Evolutionary conservation across 257 asterid species (phyloP), one percentile per base, ranked within the genome.

Genomic region (Fraxinus pennsylvanica): DNA sequence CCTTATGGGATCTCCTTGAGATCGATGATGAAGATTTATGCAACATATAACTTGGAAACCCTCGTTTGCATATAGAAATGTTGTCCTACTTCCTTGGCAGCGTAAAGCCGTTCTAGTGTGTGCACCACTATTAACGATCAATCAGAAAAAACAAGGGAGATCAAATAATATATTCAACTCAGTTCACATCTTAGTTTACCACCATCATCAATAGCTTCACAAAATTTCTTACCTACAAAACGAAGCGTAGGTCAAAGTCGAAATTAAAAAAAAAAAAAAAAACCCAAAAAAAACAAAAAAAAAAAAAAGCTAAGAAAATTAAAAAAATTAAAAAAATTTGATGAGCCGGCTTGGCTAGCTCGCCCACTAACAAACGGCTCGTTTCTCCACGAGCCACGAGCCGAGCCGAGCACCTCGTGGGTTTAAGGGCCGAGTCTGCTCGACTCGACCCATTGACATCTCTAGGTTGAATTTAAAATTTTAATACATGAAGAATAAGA

Each of bases 211-310:
- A 7, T 45, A 33, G 8, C 68, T 29, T 17, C 77, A 43, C 41
- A 30, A 65, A 68, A 68, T 17, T 41, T 68, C 71, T 59, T 68
- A 41, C 57, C 52, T 5, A 25, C 35, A 21, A 39, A 78, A 69
- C 52, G 12, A 36, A 63, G 41, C 45, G 72, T 32, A 52, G 45
- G 76, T 63, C 45, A 25, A 80, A 17, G 25, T 30, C 10, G 22
- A 22, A 21, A 21, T 0, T 25, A 25, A 25, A 25, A 25, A 25
- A 25, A n/a, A n/a, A n/a, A n/a, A n/a, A n/a, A n/a, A n/a, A n/a
- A n/a, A n/a, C n/a, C n/a, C n/a, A 25, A 25, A 25, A 25, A 25
- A 25, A 0, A 25, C 27, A 25, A 0, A 25, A 25, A 25, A 25
- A 25, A 25, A 25, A 25, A 25, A 25, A 25, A 25, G n/a, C n/a